Base-by-base conservation (phyloP, 441 rosid species). In the Omphalea diandra region DNA sequence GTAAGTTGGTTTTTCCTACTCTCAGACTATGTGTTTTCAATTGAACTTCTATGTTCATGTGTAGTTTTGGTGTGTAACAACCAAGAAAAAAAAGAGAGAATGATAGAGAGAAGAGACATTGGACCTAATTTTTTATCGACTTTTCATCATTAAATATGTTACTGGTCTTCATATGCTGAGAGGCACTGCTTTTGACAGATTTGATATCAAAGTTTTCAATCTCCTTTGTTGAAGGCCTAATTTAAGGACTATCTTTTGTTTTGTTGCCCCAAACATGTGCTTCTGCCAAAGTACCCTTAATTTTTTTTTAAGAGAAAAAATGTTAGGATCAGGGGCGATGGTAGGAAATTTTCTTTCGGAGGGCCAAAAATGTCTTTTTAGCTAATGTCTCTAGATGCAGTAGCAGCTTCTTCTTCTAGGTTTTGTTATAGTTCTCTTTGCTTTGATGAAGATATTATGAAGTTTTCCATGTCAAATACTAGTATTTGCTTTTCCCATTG, bases 1-100 rank as follows among this genome's bases (percentile, higher is more conserved):
- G 99, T 92, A 83, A 90, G 94, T 82, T 77, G 70, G 73, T 46
- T 73, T 73, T 52, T 67, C 54, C 38, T 62, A 53, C 49, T 65
- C 59, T 32, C 68, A 36, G 46, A 26, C 50, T 35, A 8, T 53
- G 22, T 32, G n/a, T 68, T 24, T 69, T 67, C 50, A 7, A 7
- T 59, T 59, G 35, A 43, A 40, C 15, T 26, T 68, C 58, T 55
- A 5, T 26, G 9, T 17, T 46, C 33, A 22, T 6, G 7, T n/a
- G 9, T 38, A 18, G 12, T 43, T 62, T 61, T n/a, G n/a, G 26
- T 10, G 20, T 12, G 52, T 52, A 33, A 49, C 62, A 46, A 52
- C 40, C 14, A 50, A 44, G 47, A 41, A n/a, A 18, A 29, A 26
- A 68, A 65, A 20, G 59, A 29, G 2, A 49, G 7, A 8, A 7